Evolutionary conservation across 202 grass and related monocot genomes (phyloP), one percentile per base, ranked within the genome.

Genomic region (Zoysia matrella): DNA sequence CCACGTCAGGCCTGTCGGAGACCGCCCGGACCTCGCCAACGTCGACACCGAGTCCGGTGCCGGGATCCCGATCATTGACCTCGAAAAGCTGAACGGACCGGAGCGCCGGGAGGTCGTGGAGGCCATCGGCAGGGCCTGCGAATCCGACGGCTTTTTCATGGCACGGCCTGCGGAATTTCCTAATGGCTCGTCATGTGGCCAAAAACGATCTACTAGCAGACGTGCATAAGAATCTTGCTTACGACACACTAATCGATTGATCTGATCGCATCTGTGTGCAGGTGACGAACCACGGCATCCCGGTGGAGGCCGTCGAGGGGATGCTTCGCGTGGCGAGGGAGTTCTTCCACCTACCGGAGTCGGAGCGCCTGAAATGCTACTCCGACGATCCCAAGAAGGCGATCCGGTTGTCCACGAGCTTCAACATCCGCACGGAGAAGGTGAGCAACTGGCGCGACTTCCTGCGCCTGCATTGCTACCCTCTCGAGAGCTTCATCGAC

Each of bases 371-470:
- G 75, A 98, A 98, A 86, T 89, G 83, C 82, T 98, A 93, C 67
- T 98, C 95, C 11, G 92, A 98, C 54, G 95, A 98, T 55, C 92
- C 95, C 41, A 82, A 66, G 50, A 94, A 93, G 86, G 82, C 88
- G 52, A 88, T 87, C 68, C 65, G 95, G 47, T 85, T 98, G 48
- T 98, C 95, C 16, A 93, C 95, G 5, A 98, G 95, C 84, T 98
- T 98, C 90, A 98, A 98, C 82, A 87, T 93, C 73, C 93, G 86
- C 47, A 95, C 88, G 0, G 95, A 98, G 90, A 89, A 95, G 81
- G 79, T 93, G 14, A 85, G 47, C 86, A 93, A 86, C 76, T 98
- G 95, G 95, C 86, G 95, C 3, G 95, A 98, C 79, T 98, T 91
- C 82, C 76, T 98, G 6, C 89, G 95, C 49, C 71, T 98, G 64